Conservation (phyloP, 768 basidiomycete species). For the Auriculariales sp. region DNA sequence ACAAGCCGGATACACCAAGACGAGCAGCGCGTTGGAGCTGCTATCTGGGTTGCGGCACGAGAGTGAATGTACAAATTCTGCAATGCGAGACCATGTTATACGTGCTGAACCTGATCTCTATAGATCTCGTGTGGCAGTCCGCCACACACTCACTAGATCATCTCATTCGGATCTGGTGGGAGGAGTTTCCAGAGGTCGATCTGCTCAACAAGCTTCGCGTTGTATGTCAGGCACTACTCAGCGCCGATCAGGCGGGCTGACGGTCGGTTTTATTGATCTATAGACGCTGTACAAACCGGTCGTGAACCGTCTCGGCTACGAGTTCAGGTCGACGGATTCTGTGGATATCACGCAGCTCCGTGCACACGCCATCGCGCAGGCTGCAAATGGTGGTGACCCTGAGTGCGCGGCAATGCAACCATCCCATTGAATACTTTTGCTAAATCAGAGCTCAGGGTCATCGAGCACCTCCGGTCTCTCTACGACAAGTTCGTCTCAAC, state of each 20-base stretch:
- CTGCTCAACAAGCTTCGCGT: constrained; percentile 45
- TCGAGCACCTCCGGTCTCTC: constrained; percentile 53
- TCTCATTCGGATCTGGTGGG: constrained; percentile 70
- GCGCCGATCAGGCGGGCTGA: not conserved
- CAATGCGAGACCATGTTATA: constrained; percentile 8
- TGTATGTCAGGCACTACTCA: constrained; percentile 29
- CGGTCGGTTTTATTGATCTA: constrained; percentile 14
- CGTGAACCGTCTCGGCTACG: constrained; percentile 65
- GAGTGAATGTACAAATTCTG: constrained; percentile 46
- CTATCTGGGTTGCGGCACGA: constrained; percentile 57
- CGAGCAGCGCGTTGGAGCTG: constrained; percentile 65
- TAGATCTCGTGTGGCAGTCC: constrained; percentile 73
- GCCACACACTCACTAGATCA: constrained; percentile 40
- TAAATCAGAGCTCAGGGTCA: no score
- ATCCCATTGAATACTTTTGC: no score
- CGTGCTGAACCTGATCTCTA: constrained; percentile 6
- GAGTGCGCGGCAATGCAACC: constrained; percentile 10
- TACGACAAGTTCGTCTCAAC: constrained; percentile 59
- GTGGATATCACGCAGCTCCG: constrained; percentile 58
- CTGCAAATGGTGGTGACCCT: constrained; percentile 28
- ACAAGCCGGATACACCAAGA: constrained; percentile 61
- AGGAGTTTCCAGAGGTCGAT: constrained; percentile 39
- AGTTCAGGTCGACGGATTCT: constrained; percentile 49
- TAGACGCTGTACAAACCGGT: constrained; percentile 44
- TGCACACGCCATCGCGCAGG: constrained; percentile 51